These are phyloP conservation scores for Gastrolobium bilobum DNA, from an alignment of 306 rosid genomes.

Conservation along the genomic window DNA sequence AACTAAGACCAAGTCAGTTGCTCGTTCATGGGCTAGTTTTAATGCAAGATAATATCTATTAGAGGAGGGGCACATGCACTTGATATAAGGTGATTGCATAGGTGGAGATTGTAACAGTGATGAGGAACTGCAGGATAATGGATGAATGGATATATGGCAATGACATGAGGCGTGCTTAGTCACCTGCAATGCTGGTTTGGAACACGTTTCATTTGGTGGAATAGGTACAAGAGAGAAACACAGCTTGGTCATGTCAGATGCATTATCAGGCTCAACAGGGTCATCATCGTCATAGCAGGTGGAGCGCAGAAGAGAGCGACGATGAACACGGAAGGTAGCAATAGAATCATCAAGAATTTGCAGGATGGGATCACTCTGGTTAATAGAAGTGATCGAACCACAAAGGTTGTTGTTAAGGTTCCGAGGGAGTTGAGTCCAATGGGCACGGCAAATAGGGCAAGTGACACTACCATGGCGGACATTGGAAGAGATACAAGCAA, in stretches of 20 bases:
- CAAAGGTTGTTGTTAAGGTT: slow-evolving; percentile 67
- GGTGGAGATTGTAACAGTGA: slow-evolving; percentile 67
- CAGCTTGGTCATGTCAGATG: slow-evolving; percentile 70
- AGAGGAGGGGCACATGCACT: slow-evolving; percentile 57
- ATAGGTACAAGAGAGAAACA: slow-evolving; percentile 69
- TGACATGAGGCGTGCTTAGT: slow-evolving; percentile 58
- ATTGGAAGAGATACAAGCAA: slow-evolving; percentile 95
- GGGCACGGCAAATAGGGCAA: slow-evolving; percentile 97
- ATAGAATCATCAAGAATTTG: slow-evolving; percentile 94
- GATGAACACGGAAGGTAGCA: slow-evolving; percentile 91
- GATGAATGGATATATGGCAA: slow-evolving; percentile 60
- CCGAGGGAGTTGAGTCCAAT: slow-evolving; percentile 98
- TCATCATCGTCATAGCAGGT: slow-evolving; percentile 92
- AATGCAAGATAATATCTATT: slow-evolving; percentile 74
- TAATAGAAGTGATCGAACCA: slow-evolving; percentile 60
- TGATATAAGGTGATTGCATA: slow-evolving; percentile 61
- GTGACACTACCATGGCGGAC: slow-evolving; percentile 98
- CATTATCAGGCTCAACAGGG: slow-evolving; percentile 77
- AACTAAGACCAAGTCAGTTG: slow-evolving; percentile 88
- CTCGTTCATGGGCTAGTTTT: slow-evolving; percentile 66
- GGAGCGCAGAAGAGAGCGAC: slow-evolving; percentile 82
- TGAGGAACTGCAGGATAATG: slow-evolving; percentile 55
- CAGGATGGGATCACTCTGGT: slow-evolving; percentile 82
- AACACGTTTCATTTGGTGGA: slow-evolving; percentile 61
- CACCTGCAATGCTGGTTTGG: slow-evolving; percentile 64